Base-by-base conservation (phyloP, 2,329 filamentous ascomycete species). In the Penicillium sp. region DNA sequence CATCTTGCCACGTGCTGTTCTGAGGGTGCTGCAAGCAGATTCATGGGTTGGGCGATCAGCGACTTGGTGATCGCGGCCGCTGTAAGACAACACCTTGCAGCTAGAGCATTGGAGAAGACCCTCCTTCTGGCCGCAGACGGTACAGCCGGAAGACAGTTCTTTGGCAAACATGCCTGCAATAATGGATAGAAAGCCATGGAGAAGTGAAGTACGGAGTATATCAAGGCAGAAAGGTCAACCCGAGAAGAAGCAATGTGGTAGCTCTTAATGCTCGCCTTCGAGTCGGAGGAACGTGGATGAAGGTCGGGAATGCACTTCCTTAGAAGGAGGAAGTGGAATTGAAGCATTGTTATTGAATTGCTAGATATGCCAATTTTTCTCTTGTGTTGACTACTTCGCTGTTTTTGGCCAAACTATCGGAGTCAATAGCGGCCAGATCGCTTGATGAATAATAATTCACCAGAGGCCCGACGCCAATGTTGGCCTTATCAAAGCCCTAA, bases 1-100 rank as follows among this genome's bases (percentile, higher is more conserved):
- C 61, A 6, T 60, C 38, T 2, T 69, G 71, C 5, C 59, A 17
- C 58, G 53, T 14, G 53, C 53, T 38, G 5, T 37, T 43, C 20
- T 52, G 34, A 60, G 28, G 15, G n/a, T 34, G 31, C 6, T 53
- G 34, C 58, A 60, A 14, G 47, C 53, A 17, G 28, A 25, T 53
- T 60, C 54, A 11, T 60, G 58, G 6, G 17, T 12, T 49, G 47
- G 39, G 4, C 53, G 48, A 37, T 60, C 14, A 12, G 20, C 4
- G 15, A 10, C 17, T 20, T 60, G 53, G 35, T 56, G 54, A 17
- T 56, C 53, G 10, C 41, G 53, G 31, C 48, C 20, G 34, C 58
- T 54, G 53, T 60, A 60, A 11, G 28, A 28, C 11, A 60, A 10
- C 17, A 56, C 34, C n/a, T 54, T 60, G 28, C 58, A 60, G 31